Percentiles rank a stretch among this genome's conserved stretches.
Conservation (phyloP, 2,329 filamentous ascomycete genomes). For the Macroventuria anomochaeta region DNA sequence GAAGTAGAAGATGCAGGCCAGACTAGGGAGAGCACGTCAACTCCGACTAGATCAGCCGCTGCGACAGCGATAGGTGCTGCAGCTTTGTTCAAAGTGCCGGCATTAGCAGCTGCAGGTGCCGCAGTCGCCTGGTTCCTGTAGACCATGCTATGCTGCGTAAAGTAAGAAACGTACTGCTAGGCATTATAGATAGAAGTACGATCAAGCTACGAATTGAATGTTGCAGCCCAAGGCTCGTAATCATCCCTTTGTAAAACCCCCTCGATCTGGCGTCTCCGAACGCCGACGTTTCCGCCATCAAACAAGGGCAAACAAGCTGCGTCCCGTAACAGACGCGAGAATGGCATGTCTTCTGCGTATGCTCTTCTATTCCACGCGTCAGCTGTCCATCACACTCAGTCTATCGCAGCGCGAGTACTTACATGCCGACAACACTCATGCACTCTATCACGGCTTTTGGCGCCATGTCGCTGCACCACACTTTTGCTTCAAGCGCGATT, state of each 20-base stretch:
- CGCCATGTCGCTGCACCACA: constrained; percentile 59
- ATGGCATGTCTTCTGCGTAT: constrained; percentile 53
- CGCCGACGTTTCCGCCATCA: constrained; percentile 62
- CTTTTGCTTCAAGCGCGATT: constrained; percentile 58
- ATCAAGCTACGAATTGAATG: constrained; percentile 11
- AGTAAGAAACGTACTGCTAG: too few relatives aligned
- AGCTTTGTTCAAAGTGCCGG: not conserved
- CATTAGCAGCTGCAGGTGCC: not conserved
- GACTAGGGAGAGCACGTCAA: not conserved
- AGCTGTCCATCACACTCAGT: constrained; percentile 34
- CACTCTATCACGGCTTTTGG: constrained; percentile 58
- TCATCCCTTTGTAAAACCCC: constrained; percentile 52
- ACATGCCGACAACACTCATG: constrained; percentile 62
- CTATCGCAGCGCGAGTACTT: constrained; percentile 23
- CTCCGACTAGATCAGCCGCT: not conserved
- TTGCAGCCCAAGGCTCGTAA: constrained; percentile 56
- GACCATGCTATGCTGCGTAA: too few relatives aligned
- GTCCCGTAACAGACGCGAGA: constrained; percentile 74
- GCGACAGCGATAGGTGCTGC: not conserved
- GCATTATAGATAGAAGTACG: too few relatives aligned
- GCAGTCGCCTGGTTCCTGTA: not conserved
- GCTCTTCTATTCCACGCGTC: not conserved
- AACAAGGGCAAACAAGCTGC: constrained; percentile 90
- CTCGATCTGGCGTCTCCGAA: constrained; percentile 58
- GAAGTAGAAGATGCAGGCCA: not conserved